These are phyloP conservation scores for Lathyrus sativus DNA, from an alignment of 306 rosid genomes.

Conservation along the genomic window DNA sequence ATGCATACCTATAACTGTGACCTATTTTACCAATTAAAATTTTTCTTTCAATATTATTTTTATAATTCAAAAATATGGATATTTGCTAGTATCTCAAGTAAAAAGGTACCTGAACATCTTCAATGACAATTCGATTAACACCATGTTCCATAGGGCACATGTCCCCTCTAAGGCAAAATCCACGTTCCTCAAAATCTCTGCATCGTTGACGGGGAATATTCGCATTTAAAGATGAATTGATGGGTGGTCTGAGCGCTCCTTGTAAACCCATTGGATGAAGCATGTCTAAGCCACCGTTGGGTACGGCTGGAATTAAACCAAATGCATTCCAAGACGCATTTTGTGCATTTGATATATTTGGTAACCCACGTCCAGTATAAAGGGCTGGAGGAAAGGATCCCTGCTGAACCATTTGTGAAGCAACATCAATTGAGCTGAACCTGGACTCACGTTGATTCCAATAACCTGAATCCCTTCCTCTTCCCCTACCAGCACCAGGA, in stretches of 20 bases:
- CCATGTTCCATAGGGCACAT: constrained; percentile 99
- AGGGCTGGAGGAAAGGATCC: constrained; percentile 75
- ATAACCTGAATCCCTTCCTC: constrained; percentile 84
- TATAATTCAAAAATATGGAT: constrained; percentile 11
- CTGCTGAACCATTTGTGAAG: constrained; percentile 83
- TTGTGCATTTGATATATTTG: constrained; percentile 82
- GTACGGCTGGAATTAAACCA: constrained; percentile 80
- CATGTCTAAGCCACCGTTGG: constrained; percentile 82
- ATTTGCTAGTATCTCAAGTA: constrained; percentile 23
- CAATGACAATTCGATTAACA: constrained; percentile 90
- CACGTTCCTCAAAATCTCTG: constrained; percentile 99
- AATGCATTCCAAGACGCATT: constrained; percentile 85
- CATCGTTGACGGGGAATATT: constrained; percentile 87
- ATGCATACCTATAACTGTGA: neutral
- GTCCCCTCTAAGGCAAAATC: constrained; percentile 98
- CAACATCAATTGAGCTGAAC: constrained; percentile 74
- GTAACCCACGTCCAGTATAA: constrained; percentile 76
- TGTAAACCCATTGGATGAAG: constrained; percentile 87
- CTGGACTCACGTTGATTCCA: constrained; percentile 87
- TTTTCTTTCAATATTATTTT: neutral
- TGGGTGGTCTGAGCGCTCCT: constrained; percentile 81
- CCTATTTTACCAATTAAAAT: neutral
- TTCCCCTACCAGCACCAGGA: constrained; percentile 74
- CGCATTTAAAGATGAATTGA: constrained; percentile 75
- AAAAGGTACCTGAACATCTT: constrained; percentile 90